phyloP scores from a whole-genome alignment of 2,329 filamentous ascomycete species.

The Westerdykella sp. region DNA sequence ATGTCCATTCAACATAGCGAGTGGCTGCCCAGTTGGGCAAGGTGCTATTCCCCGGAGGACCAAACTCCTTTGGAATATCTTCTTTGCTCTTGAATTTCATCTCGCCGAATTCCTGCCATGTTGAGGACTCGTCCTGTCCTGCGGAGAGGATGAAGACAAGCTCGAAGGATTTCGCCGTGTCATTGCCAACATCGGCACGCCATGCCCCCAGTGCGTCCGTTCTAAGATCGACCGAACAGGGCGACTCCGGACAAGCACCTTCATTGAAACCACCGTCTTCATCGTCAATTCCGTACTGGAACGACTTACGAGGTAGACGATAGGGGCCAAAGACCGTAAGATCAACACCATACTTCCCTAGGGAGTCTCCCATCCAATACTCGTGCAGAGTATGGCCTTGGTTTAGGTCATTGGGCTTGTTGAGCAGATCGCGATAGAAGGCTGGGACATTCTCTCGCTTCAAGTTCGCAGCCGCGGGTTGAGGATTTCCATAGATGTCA shows the following conservation, averaged over 20 bases:
- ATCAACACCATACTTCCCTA: slow-evolving; percentile 49
- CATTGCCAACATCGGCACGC: slow-evolving; percentile 48
- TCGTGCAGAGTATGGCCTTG: slow-evolving; percentile 50
- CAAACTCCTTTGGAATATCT: slow-evolving; percentile 46
- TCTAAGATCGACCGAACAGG: slow-evolving; percentile 45
- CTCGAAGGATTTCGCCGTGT: slow-evolving; percentile 45
- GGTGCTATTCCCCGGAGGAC: slow-evolving; percentile 42
- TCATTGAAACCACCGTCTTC: slow-evolving; percentile 42
- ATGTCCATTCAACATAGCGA: slow-evolving; percentile 50
- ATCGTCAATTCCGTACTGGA: slow-evolving; percentile 48
- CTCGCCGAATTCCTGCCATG: slow-evolving; percentile 53
- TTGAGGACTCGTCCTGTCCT: slow-evolving; percentile 51
- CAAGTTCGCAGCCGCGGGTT: slow-evolving; percentile 39
- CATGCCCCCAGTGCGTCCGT: slow-evolving; percentile 47
- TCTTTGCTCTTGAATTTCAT: slow-evolving; percentile 47
- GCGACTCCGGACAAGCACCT: slow-evolving; percentile 41
- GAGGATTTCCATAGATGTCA: slow-evolving; percentile 49
- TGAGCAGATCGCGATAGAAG: slow-evolving; percentile 49
- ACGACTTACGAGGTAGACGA: slow-evolving; percentile 43
- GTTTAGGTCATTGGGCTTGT: slow-evolving; percentile 46
- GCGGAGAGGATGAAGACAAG: slow-evolving; percentile 51
- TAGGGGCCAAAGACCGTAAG: slow-evolving; percentile 50
- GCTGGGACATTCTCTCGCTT: slow-evolving; percentile 44
- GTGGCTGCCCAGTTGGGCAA: slow-evolving; percentile 45
- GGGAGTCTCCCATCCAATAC: slow-evolving; percentile 54